phyloP scores from a whole-genome alignment of 1,139 yeast genomes.

The Meyerozyma elateridarum region DNA sequence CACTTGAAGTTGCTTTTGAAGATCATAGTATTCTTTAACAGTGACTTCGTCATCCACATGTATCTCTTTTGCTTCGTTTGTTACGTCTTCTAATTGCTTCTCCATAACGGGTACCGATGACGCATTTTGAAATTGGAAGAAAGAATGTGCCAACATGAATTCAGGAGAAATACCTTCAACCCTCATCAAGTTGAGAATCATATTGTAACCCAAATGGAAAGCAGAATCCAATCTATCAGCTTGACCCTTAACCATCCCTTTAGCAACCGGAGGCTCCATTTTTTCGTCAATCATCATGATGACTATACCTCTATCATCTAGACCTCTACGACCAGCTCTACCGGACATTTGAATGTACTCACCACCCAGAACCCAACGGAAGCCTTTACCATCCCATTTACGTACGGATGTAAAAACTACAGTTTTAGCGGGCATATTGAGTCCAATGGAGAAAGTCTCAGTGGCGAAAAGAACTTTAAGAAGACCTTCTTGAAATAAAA shows the following conservation, averaged over 20 bases:
- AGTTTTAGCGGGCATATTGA: slow-evolving; percentile 97
- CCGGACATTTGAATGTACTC: slow-evolving; percentile 99
- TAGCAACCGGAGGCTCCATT: slow-evolving; percentile 98
- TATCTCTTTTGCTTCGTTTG: slow-evolving; percentile 43
- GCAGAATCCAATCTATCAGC: slow-evolving; percentile 96
- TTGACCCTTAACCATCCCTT: slow-evolving; percentile 98
- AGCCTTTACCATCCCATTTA: slow-evolving; percentile 96
- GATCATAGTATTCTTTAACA: slow-evolving; percentile 77
- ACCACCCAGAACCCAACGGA: slow-evolving; percentile 99
- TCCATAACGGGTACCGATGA: slow-evolving; percentile 85
- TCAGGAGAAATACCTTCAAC: slow-evolving; percentile 99
- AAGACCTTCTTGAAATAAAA: slow-evolving; percentile 93
- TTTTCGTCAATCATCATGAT: slow-evolving; percentile 99
- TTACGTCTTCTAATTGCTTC: slow-evolving; percentile 50
- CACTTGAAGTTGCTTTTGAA: slow-evolving; percentile 62
- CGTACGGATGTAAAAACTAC: slow-evolving; percentile 97
- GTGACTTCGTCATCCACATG: slow-evolving; percentile 68
- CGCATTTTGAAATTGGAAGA: slow-evolving; percentile 92
- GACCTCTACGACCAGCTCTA: slow-evolving; percentile 99
- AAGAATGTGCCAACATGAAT: slow-evolving; percentile 90
- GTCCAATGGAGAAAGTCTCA: slow-evolving; percentile 96
- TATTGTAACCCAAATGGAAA: slow-evolving; percentile 92
- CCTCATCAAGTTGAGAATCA: slow-evolving; percentile 92
- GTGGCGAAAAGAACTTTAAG: slow-evolving; percentile 94
- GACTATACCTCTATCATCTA: slow-evolving; percentile 98